These are phyloP conservation scores for Aspergillus alliaceus DNA, from an alignment of 2,329 filamentous ascomycete species.

Conservation along the genomic window DNA sequence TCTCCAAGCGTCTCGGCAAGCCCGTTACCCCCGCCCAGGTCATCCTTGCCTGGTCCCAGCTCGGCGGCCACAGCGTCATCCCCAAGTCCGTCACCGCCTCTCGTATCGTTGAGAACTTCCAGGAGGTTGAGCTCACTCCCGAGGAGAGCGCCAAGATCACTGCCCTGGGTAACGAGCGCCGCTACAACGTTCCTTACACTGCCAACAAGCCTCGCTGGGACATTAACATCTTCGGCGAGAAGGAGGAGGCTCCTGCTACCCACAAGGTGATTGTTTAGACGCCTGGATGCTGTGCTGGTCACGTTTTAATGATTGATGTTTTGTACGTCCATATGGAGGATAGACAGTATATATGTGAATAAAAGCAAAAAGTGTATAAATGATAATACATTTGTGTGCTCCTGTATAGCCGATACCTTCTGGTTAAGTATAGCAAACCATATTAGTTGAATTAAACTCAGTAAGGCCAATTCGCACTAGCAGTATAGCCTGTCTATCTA, in stretches of 20 bases:
- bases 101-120: constrained; percentile 45
- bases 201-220: constrained; percentile 55
- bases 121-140: constrained; percentile 40
- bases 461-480: constrained; percentile 49
- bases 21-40: constrained; percentile 38
- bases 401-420: too few relatives aligned
- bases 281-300: constrained; percentile 14
- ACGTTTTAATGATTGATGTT: constrained; percentile 8
- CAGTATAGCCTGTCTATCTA: constrained; percentile 37
- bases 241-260: constrained; percentile 51
- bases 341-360: constrained; percentile 1
- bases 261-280: constrained; percentile 48
- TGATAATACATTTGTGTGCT: background rate
- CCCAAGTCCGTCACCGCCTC: constrained; percentile 46
- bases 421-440: too few relatives aligned
- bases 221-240: constrained; percentile 57
- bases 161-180: constrained; percentile 33
- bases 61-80: constrained; percentile 42
- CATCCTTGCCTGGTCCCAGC: constrained; percentile 42
- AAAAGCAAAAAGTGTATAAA: background rate
- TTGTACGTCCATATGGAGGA: background rate
- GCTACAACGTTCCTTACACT: constrained; percentile 38
- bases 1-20: constrained; percentile 33
- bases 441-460: constrained; percentile 49
- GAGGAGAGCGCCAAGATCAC: constrained; percentile 39